Evolutionary conservation across 202 grass and related monocot genomes (phyloP).

Genomic region (Bolboschoenoplectus hybrid): DNA sequence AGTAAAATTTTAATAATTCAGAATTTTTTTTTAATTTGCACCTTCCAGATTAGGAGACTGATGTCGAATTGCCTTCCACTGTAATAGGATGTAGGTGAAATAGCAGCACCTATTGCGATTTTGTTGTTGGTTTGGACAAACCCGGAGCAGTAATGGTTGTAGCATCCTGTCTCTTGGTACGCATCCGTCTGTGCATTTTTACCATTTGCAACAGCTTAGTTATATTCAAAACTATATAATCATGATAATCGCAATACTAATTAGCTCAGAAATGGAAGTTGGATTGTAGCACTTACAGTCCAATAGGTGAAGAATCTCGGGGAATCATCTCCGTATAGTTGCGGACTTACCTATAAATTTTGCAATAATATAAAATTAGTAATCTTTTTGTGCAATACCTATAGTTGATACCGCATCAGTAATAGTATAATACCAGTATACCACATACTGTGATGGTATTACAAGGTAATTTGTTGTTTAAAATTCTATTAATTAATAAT

Average conservation of each 20-base stretch:
- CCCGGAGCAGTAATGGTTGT: conserved; percentile 82
- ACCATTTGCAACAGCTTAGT: neutral
- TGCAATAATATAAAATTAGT: neutral
- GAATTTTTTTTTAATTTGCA: conserved; percentile 19
- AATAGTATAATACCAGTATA: neutral
- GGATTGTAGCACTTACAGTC: conserved; percentile 69
- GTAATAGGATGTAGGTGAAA: conserved; percentile 65
- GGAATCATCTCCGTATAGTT: conserved; percentile 73
- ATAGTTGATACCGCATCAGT: neutral
- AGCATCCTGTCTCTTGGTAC: conserved; percentile 90
- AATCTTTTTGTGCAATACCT: neutral
- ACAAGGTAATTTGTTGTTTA: conserved; percentile 10
- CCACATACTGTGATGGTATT: neutral
- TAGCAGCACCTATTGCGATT: conserved; percentile 77
- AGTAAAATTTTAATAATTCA: neutral
- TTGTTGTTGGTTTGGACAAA: conserved; percentile 86
- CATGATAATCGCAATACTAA: neutral
- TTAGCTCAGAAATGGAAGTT: neutral
- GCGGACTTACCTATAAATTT: conserved; percentile 62
- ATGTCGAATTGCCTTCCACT: conserved; percentile 81
- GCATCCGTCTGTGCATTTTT: conserved; percentile 59
- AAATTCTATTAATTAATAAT: neutral
- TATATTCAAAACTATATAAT: neutral
- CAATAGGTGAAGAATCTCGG: conserved; percentile 98
- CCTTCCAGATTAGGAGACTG: conserved; percentile 81